Evolutionary conservation across 108 stramenopile species (phyloP), one percentile per base, ranked within the genome.

Genomic region (Discostella pseudostelligera): DNA sequence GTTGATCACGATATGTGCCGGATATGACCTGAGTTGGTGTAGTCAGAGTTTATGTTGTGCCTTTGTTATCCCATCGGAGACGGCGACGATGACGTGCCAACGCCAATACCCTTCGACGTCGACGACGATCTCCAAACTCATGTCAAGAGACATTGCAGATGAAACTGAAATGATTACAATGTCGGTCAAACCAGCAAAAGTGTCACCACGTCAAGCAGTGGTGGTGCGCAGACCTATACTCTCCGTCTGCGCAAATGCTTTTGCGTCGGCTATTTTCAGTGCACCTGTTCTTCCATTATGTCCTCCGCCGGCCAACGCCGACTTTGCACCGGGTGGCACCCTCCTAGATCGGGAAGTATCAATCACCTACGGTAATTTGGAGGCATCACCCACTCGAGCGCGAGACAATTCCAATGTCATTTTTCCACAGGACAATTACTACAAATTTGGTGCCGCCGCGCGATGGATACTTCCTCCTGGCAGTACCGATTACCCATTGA

Each of bases 261-360:
- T 26, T n/a, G 51, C 71, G 21, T 21, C 44, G 20, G 42, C 36
- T 5, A 40, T 59, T 20, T 36, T 75, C 51, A 43, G 54, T 28
- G 62, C 74, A 12, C 17, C 67, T n/a, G n/a, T n/a, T n/a, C n/a
- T n/a, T n/a, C n/a, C n/a, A n/a, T n/a, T n/a, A 7, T 25, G 8
- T 25, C 57, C 44, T 0, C 32, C 57, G 3, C 56, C 66, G 1
- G 72, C 72, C 29, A 47, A 67, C 42, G 72, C 72, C 10, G 72
- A 73, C 37, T 92, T 92, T 71, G 82, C 90, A 19, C 87, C 87
- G 0, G 90, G 90, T 13, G 87, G 90, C 4, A 88, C 90, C 19
- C 76, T 92, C 12, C 86, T 92, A 12, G 87, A 92, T 45, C 80
- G 84, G n/a, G 59, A 74, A 9, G 79, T 91, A 1, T 81, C 75